Base-by-base conservation (phyloP, 2,329 filamentous ascomycete genomes). In the Aspergillus sp. region DNA sequence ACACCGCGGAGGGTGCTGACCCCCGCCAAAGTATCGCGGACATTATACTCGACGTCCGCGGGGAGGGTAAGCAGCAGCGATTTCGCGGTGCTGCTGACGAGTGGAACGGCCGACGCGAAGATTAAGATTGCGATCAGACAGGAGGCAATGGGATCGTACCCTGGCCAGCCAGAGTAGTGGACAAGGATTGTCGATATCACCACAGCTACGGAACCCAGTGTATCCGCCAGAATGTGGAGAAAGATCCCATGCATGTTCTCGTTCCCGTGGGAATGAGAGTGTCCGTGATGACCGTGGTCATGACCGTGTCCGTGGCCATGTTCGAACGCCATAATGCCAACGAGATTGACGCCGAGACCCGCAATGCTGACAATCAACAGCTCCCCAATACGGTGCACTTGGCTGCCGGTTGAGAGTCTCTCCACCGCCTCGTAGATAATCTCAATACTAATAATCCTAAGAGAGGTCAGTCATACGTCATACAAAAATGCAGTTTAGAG, bases 181-280 rank as follows among this genome's bases (percentile, higher is more conserved):
- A 95, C 95, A 19, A 97, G 78, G 0, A 90, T 76, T 0, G 94
- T 99, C 7, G 91, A 96, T 32, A 91, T 84, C 56, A 99, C 96
- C 45, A 99, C 94, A 1, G 94, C 94, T 1, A 92, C 88, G 50
- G 92, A 96, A 22, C 94, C 94, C 26, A 97, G 84, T 0, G 94
- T 95, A 68, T 99, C 94, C 5, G 94, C 94, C 24, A 97, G 80
- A 47, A 99, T 89, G 66, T 99, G 94, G 17, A 99, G 78, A 72
- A 95, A 99, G 60, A 99, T 97, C 11, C 94, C 94, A 62, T 94
- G 84, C 92, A 99, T 96, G 67, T 99, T 99, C 64, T 99, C 94
- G 69, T 96, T 96, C 56, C 90, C 88, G 64, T 92, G 88, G 17
- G 65, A 67, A 54, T 76, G 74, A 32, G 59, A 65, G 52, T 78